Conservation (phyloP, 1,139 yeast genomes). For the Eremothecium coryli region DNA sequence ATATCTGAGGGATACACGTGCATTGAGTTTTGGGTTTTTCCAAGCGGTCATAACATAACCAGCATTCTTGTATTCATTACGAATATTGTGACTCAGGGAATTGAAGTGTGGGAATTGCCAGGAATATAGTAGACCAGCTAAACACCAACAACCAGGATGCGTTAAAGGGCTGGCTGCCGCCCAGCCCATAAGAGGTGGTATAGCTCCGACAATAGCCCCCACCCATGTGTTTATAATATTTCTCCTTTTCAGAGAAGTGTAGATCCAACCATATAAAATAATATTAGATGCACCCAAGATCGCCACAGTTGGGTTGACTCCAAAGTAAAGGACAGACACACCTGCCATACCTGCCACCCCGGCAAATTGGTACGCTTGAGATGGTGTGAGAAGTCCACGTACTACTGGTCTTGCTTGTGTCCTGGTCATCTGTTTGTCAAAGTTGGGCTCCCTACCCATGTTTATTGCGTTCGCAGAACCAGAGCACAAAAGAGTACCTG, state of each 20-base stretch:
- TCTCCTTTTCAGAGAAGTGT: constrained; percentile 80
- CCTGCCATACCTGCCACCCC: constrained; percentile 65
- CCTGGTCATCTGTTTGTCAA: constrained; percentile 79
- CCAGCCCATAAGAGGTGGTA: constrained; percentile 99
- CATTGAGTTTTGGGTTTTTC: constrained; percentile 83
- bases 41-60: constrained; percentile 97
- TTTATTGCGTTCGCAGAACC: constrained; percentile 95
- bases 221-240: constrained; percentile 94
- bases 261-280: constrained; percentile 74
- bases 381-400: constrained; percentile 64
- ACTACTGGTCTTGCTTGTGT: constrained; percentile 90
- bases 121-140: constrained; percentile 82
- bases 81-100: constrained; percentile 78
- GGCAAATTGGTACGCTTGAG: constrained; percentile 76
- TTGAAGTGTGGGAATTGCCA: constrained; percentile 99
- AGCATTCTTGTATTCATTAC: constrained; percentile 80
- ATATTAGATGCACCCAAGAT: constrained; percentile 69
- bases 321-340: constrained; percentile 54
- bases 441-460: constrained; percentile 93
- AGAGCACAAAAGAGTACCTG: constrained; percentile 81
- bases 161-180: constrained; percentile 77
- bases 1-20: constrained; percentile 85
- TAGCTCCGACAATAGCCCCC: constrained; percentile 96
- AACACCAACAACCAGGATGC: constrained; percentile 92
- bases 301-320: constrained; percentile 84